Percentiles rank a stretch among this genome's conserved stretches.
Evolutionary conservation across 2,329 filamentous ascomycete genomes (phyloP).

Genomic region (Pestalotiopsis fici): DNA sequence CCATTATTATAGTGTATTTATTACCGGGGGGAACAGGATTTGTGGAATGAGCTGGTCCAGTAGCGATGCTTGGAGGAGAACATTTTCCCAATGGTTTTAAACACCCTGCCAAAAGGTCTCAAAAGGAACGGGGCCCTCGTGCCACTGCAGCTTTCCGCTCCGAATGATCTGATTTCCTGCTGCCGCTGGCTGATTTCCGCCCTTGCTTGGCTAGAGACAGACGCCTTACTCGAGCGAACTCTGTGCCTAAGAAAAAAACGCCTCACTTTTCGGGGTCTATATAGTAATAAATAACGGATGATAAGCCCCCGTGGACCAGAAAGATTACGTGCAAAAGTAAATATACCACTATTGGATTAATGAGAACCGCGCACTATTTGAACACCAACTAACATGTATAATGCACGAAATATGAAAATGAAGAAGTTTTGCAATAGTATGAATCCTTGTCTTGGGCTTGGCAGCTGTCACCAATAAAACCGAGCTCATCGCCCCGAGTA

Average conservation of each 20-base stretch:
- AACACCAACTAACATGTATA: too few species aligned
- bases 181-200: background rate
- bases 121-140: background rate
- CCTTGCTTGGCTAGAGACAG: background rate
- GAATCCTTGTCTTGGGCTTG: background rate
- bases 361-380: too few species aligned
- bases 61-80: too few species aligned
- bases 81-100: too few species aligned
- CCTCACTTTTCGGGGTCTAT: background rate
- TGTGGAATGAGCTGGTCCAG: too few species aligned
- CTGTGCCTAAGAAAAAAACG: background rate
- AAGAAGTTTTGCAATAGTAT: too few species aligned
- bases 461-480: background rate
- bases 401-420: too few species aligned
- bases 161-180: background rate
- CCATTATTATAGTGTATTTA: background rate
- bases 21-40: too few species aligned
- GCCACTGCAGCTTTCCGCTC: background rate
- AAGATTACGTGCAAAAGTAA: background rate
- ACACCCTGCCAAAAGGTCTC: too few species aligned
- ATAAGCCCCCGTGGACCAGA: background rate
- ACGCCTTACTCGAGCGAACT: background rate
- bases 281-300: background rate
- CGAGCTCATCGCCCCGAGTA: background rate
- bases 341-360: too few species aligned